Evolutionary conservation across 2,329 filamentous ascomycete species (phyloP).

Genomic region (Trematosphaeria pertusa): DNA sequence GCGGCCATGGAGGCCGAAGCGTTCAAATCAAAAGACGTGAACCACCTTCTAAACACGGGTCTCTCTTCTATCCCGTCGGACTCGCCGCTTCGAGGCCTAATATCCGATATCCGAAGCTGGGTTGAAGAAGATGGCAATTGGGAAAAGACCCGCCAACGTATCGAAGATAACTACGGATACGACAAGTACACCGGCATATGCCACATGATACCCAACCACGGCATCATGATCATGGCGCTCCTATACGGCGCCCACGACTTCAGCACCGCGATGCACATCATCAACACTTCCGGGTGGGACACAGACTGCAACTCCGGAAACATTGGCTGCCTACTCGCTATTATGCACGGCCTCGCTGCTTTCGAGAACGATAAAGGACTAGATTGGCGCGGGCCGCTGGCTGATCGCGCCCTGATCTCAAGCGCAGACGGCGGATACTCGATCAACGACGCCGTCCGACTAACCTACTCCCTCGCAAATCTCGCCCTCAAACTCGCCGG

Average conservation of each 20-base stretch:
- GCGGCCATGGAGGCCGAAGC: constrained; percentile 51
- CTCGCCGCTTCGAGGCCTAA: constrained; percentile 35
- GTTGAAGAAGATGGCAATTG: constrained; percentile 36
- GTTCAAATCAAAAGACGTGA: constrained; percentile 41
- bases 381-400: constrained; percentile 47
- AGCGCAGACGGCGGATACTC: constrained; percentile 48
- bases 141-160: constrained; percentile 43
- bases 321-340: constrained; percentile 45
- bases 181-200: constrained; percentile 14
- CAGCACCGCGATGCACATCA: constrained; percentile 13
- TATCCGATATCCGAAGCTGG: constrained; percentile 42
- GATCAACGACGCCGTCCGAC: constrained; percentile 46
- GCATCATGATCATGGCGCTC: constrained; percentile 14
- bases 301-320: constrained; percentile 52
- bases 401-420: constrained; percentile 45
- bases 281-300: constrained; percentile 39
- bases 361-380: constrained; percentile 28
- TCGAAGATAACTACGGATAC: constrained; percentile 29
- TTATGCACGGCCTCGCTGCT: constrained; percentile 43
- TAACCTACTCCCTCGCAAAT: constrained; percentile 40
- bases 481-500: constrained; percentile 34
- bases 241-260: constrained; percentile 12
- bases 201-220: constrained; percentile 15
- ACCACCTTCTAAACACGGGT: constrained; percentile 43
- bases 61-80: constrained; percentile 34